Conservation (phyloP, 495 filamentous ascomycete genomes). For the Podospora fimiseda region DNA sequence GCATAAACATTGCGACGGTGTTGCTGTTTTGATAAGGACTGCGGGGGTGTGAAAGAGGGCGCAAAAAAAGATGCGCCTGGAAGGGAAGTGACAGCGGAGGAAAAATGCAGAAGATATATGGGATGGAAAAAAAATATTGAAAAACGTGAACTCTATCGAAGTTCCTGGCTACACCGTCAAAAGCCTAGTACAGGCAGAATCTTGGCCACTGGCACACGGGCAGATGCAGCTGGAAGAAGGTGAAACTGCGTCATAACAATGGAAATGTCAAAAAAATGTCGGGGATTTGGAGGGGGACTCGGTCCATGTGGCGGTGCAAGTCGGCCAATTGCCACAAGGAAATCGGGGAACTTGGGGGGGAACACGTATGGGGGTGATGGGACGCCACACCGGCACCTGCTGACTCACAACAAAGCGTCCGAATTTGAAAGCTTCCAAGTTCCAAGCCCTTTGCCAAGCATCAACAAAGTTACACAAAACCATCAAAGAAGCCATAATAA, state of each 20-base stretch:
- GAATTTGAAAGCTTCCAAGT: background rate
- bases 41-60: background rate
- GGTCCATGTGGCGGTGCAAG: conserved; percentile 18
- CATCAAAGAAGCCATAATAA: no score
- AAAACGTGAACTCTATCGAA: background rate
- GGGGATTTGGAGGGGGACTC: conserved; percentile 14
- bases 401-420: background rate
- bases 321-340: conserved; percentile 11
- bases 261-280: conserved; percentile 8
- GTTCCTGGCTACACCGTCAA: background rate
- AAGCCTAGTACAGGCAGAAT: conserved; percentile 6
- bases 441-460: background rate
- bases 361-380: background rate
- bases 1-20: conserved; percentile 23
- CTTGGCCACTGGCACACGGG: conserved; percentile 11
- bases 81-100: background rate
- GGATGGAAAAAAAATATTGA: background rate
- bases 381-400: conserved; percentile 7
- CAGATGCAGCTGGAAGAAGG: background rate
- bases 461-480: background rate
- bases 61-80: background rate
- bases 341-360: background rate
- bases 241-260: conserved; percentile 30
- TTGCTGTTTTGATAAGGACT: background rate
- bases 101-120: background rate